phyloP scores from a whole-genome alignment of 805 yeast species.

The Barnettozyma sucrosica region DNA sequence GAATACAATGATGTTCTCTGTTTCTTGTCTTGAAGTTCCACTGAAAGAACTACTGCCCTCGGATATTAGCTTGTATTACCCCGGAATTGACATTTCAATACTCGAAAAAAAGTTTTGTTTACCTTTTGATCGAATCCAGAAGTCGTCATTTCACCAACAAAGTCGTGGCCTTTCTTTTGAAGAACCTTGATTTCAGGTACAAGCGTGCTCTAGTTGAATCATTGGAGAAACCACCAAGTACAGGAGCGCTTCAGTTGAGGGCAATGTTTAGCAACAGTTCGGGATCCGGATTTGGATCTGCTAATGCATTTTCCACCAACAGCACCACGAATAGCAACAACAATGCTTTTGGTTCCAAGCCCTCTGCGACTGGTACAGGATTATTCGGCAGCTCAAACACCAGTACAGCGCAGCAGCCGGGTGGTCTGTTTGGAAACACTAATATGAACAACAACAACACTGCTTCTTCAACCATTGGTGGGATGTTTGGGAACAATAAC shows the following conservation, averaged over 20 bases:
- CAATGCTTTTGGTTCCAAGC: conserved; percentile 11
- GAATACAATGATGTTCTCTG: not conserved
- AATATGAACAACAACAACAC: conserved; percentile 11
- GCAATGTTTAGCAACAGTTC: conserved; percentile 1
- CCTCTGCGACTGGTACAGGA: conserved; percentile 4
- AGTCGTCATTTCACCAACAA: not conserved
- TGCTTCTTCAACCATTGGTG: conserved; percentile 24
- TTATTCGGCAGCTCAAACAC: conserved; percentile 17
- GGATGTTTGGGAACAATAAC: conserved; percentile 22
- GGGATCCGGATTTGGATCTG: conserved; percentile 11
- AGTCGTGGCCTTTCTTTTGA: not conserved
- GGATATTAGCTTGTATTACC: not conserved
- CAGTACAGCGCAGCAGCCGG: conserved; percentile 8
- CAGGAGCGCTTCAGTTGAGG: not conserved
- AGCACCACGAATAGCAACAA: conserved; percentile 7
- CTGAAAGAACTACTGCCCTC: no score
- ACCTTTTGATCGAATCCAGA: not conserved
- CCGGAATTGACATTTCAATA: not conserved
- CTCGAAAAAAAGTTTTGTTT: conserved; percentile 1
- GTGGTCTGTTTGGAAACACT: conserved; percentile 8
- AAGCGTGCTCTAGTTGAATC: not conserved
- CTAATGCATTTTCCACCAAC: conserved; percentile 4
- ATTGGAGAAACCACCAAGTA: not conserved
- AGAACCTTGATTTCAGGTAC: not conserved
- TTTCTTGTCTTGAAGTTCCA: no score